These are phyloP conservation scores for Jamesozyma jinghongensis DNA, from an alignment of 805 yeast species.

Conservation along the genomic window DNA sequence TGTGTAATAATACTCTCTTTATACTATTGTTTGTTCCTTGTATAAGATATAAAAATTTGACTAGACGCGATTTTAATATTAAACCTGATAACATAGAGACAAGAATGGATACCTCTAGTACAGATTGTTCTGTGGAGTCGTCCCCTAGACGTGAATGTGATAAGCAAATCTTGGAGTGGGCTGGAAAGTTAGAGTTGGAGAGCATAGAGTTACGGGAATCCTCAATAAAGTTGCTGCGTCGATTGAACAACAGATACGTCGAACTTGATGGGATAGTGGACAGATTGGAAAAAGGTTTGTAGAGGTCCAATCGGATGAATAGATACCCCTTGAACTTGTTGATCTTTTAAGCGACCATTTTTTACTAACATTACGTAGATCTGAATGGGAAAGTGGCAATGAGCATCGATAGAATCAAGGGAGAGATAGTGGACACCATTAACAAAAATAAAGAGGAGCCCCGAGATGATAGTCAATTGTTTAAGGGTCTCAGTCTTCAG, in stretches of 20 bases:
- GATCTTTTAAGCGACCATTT: no score
- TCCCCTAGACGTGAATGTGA: slow-evolving; percentile 16
- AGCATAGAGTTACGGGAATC: slow-evolving; percentile 35
- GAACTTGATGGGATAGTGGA: slow-evolving; percentile 2
- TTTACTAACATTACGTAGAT: no score
- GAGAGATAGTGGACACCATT: not conserved
- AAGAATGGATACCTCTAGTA: no score
- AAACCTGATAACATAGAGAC: no score
- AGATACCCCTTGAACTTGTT: not conserved
- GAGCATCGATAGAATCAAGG: no score
- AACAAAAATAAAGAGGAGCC: not conserved
- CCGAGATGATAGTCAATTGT: not conserved
- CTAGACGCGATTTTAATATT: no score
- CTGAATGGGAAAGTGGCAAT: no score
- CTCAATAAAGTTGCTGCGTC: slow-evolving; percentile 13
- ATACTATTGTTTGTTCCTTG: not conserved
- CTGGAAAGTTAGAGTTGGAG: slow-evolving; percentile 42
- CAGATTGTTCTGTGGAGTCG: no score
- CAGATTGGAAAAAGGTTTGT: not conserved
- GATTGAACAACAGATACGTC: slow-evolving; percentile 12
- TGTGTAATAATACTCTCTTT: no score
- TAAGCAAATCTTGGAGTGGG: slow-evolving; percentile 39
- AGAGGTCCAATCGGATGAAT: not conserved
- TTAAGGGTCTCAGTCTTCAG: no score
- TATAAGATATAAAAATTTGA: not conserved